Evolutionary conservation across 176 grass and related monocot genomes (phyloP).

Genomic region (Oryza glumipatula): DNA sequence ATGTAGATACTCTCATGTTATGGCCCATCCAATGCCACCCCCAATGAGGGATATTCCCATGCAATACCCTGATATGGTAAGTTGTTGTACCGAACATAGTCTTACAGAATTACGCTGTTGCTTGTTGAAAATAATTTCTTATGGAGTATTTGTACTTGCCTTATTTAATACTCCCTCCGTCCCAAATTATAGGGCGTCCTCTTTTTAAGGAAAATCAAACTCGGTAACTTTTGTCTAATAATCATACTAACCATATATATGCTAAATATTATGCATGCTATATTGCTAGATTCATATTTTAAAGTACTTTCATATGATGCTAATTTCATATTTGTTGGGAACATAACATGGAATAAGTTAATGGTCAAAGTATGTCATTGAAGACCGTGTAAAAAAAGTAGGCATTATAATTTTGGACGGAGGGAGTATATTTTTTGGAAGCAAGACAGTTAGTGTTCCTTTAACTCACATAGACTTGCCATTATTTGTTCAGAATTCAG

Average conservation of each 20-base stretch:
- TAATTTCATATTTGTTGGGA: too few relatives aligned
- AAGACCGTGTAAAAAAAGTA: too few relatives aligned
- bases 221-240: too few relatives aligned
- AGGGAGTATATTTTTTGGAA: neutral
- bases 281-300: too few relatives aligned
- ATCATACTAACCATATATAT: too few relatives aligned
- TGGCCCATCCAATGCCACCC: conserved; percentile 45
- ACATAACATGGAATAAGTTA: too few relatives aligned
- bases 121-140: conserved; percentile 7
- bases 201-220: too few relatives aligned
- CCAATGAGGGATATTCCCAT: conserved; percentile 57
- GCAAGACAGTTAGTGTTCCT: neutral
- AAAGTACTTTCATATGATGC: too few relatives aligned
- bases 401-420: too few relatives aligned
- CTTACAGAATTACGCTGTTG: neutral
- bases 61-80: conserved; percentile 59
- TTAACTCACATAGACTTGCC: neutral
- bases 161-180: neutral
- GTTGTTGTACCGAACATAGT: neutral
- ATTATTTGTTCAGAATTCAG: conserved; percentile 12
- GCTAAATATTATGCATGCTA: too few relatives aligned
- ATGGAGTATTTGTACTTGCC: neutral
- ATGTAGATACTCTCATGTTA: conserved; percentile 66
- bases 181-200: too few relatives aligned
- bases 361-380: too few relatives aligned